Conservation (phyloP, 192 early-diverging fungal genomes). For the Powellomyces hirtus region DNA sequence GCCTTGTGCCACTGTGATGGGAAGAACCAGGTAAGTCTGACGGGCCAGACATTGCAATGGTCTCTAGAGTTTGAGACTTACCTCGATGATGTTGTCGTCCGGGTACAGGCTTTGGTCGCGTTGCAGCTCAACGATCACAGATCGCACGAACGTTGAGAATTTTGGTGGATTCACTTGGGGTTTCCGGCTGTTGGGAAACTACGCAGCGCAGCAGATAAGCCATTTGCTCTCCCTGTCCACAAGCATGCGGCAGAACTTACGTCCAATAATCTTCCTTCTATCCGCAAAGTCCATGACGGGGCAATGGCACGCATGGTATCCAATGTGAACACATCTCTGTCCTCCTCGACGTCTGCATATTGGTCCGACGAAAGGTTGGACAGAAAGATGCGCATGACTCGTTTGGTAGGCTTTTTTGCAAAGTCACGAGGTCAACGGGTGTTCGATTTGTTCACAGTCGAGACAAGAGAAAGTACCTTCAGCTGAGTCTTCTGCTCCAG, state of each 20-base stretch:
- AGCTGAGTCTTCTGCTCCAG: constrained; percentile 88
- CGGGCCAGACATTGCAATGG: too few species aligned
- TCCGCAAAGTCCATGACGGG: constrained; percentile 87
- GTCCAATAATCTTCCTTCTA: constrained; percentile 89
- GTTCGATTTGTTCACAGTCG: too few species aligned
- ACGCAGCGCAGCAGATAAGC: not conserved
- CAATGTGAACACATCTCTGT: constrained; percentile 44
- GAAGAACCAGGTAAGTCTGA: not conserved
- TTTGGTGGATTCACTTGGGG: constrained; percentile 52
- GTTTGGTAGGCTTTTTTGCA: constrained; percentile 63
- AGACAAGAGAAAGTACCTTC: too few species aligned
- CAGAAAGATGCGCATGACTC: constrained; percentile 85
- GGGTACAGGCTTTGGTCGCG: constrained; percentile 74
- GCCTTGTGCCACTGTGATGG: constrained; percentile 65
- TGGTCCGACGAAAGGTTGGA: constrained; percentile 87
- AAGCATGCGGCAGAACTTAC: constrained; percentile 33
- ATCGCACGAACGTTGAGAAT: constrained; percentile 83
- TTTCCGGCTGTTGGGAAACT: constrained; percentile 48
- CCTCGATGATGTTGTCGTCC: constrained; percentile 78
- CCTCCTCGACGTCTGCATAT: constrained; percentile 41
- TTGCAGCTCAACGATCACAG: constrained; percentile 81
- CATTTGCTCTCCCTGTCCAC: not conserved
- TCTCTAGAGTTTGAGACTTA: constrained; percentile 10
- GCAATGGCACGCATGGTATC: constrained; percentile 33
- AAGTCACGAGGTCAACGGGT: not conserved